These are phyloP conservation scores for Trichoderma atroviride DNA, from an alignment of 2,329 filamentous ascomycete species.

Conservation along the genomic window DNA sequence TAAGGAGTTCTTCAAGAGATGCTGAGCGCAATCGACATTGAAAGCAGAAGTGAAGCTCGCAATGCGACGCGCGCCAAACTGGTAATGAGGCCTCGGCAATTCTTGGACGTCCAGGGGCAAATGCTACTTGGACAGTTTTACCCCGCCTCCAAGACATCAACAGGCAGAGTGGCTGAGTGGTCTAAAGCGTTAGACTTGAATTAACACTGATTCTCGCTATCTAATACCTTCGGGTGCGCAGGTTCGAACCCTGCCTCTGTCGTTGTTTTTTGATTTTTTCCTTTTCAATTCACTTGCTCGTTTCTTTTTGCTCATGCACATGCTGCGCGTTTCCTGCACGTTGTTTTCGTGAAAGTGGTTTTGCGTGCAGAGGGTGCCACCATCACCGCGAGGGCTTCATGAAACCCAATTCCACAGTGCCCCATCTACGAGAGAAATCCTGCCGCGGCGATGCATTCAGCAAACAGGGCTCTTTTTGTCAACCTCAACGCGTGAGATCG, in stretches of 20 bases:
- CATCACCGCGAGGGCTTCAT: neutral
- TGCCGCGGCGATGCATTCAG: neutral
- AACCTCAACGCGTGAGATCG: neutral
- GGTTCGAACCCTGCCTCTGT: conserved; percentile 27
- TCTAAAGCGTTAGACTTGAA: conserved; percentile 28
- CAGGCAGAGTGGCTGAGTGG: conserved; percentile 26
- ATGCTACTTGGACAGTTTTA: neutral
- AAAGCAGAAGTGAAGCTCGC: neutral
- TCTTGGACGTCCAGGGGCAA: neutral
- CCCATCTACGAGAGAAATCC: neutral
- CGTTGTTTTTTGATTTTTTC: conserved; percentile 1
- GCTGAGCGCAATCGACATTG: neutral
- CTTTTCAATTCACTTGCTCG: neutral
- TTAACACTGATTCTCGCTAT: conserved; percentile 24
- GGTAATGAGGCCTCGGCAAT: neutral
- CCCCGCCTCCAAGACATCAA: neutral
- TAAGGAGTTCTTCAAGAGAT: neutral
- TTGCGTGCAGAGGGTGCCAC: neutral
- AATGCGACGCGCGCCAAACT: too few species aligned
- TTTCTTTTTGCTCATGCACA: neutral
- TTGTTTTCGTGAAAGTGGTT: neutral
- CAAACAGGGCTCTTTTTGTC: neutral
- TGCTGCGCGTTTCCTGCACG: neutral
- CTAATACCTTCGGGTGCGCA: conserved; percentile 27
- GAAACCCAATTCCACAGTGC: neutral